Percentiles rank a stretch among this genome's conserved stretches.
Evolutionary conservation across 352 stramenopile species (phyloP).

Genomic region (Phytophthora cajani): DNA sequence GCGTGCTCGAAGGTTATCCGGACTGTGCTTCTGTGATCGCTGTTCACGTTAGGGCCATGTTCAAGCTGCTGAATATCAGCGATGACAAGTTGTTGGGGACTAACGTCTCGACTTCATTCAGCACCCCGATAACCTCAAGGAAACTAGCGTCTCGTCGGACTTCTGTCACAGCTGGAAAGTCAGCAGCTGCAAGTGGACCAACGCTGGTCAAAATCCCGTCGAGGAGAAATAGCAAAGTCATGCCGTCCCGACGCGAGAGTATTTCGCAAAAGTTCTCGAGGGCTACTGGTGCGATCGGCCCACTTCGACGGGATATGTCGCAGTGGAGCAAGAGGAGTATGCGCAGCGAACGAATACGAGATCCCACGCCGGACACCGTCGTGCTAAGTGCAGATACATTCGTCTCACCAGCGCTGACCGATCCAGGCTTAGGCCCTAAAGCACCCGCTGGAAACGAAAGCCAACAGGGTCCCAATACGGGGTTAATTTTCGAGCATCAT

Average conservation of each 20-base stretch:
- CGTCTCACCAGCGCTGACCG: neutral
- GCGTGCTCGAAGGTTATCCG: constrained; percentile 56
- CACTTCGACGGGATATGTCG: constrained; percentile 1
- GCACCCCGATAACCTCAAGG: neutral
- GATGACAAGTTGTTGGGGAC: neutral
- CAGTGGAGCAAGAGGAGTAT: constrained; percentile 1
- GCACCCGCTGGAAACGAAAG: neutral
- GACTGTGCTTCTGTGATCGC: constrained; percentile 38
- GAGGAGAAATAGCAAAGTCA: constrained; percentile 46
- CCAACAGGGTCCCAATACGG: neutral
- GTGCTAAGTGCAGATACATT: constrained; percentile 1
- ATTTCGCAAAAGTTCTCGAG: neutral
- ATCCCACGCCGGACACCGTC: neutral
- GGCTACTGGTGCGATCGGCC: neutral
- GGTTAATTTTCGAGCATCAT: constrained; percentile 51
- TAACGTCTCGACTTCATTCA: neutral
- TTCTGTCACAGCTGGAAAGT: constrained; percentile 3
- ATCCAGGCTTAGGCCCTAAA: neutral
- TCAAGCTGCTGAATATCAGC: neutral
- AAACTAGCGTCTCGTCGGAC: neutral
- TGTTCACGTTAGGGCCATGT: constrained; percentile 11
- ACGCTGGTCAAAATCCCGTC: neutral
- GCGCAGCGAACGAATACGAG: neutral
- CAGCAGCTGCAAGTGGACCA: neutral
- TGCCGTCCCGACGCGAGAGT: neutral